Percentiles rank a stretch among this genome's conserved stretches.
Evolutionary conservation across 1,284 basidiomycete genomes (phyloP).

Genomic region (Ganoderma multipileum): DNA sequence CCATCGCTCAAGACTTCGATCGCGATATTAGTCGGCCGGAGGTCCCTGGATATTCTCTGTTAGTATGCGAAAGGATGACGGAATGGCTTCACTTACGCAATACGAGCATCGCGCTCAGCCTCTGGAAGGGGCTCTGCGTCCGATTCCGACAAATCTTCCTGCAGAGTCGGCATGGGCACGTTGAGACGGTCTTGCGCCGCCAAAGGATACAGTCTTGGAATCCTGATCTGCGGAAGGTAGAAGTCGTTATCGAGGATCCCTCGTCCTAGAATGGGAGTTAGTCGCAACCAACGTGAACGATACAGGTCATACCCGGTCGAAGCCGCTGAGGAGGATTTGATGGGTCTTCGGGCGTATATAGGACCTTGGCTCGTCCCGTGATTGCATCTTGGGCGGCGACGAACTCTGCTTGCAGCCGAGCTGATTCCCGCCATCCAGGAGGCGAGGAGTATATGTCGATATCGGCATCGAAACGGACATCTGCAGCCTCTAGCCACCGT

Average conservation of each 20-base stretch:
- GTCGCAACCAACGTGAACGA: conserved; percentile 20
- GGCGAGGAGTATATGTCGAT: conserved; percentile 78
- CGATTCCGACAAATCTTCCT: conserved; percentile 57
- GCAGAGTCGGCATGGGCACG: conserved; percentile 15
- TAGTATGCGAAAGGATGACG: not conserved
- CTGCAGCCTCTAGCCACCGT: conserved; percentile 76
- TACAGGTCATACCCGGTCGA: conserved; percentile 32
- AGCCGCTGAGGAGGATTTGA: conserved; percentile 15
- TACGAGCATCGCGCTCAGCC: conserved; percentile 67
- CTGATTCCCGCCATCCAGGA: conserved; percentile 59
- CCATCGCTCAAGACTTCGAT: conserved; percentile 43
- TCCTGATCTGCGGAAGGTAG: conserved; percentile 60
- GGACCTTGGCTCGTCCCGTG: conserved; percentile 68
- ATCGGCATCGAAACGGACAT: conserved; percentile 58
- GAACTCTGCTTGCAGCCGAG: conserved; percentile 68
- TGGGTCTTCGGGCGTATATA: conserved; percentile 49
- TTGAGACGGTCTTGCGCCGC: conserved; percentile 5
- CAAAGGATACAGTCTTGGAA: conserved; percentile 40
- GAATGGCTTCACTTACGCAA: conserved; percentile 56
- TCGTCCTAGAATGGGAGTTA: conserved; percentile 38
- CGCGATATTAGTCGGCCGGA: conserved; percentile 53
- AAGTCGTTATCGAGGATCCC: conserved; percentile 53
- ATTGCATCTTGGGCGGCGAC: conserved; percentile 73
- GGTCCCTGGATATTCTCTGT: conserved; percentile 46
- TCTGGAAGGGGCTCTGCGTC: conserved; percentile 70